Evolutionary conservation across 306 rosid genomes (phyloP), one percentile per base, ranked within the genome.

Genomic region (Trifolium repens): DNA sequence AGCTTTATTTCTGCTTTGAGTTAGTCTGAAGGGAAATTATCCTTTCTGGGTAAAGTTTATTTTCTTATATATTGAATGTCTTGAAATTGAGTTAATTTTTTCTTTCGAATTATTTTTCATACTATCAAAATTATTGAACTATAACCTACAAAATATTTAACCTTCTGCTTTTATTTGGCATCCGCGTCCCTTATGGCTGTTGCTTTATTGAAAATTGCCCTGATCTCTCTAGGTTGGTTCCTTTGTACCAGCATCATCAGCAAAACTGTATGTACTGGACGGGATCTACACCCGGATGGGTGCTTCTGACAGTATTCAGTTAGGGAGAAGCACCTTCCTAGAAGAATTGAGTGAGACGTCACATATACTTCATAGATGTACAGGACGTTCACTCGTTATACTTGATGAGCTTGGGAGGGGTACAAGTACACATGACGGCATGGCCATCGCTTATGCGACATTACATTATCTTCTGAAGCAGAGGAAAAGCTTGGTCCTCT

Each of bases 391-490:
- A 14, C 86, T 94, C 74, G 96, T 91, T 44, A 87, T 94, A 82
- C 81, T 91, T 1, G 98, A 94, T 66, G 98, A 94, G 88, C 98
- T 94, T 71, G 98, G 98, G 72, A 86, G 98, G 89, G 98, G 98
- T 74, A 94, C 97, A 9, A 91, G 97, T 74, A 94, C 98, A 10
- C 98, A 94, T 46, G 98, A 94, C 52, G 98, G 97, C 2, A 90
- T 87, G 80, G 96, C 98, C 49, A 91, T 94, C 65, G 96, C 98
- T 30, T 88, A 94, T 62, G 94, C 98, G 2, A 86, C 98, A 13
- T 76, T 94, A 82, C 89, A 90, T 78, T 85, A 90, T 87, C 89
- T 91, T 52, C 83, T 91, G 54, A 79, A 83, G 84, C 84, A 87
- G 71, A 91, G 88, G 80, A 88, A 77, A 81, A 78, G 94, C 84